phyloP scores from a whole-genome alignment of 306 rosid genomes.

The Sphenostylis stenocarpa region DNA sequence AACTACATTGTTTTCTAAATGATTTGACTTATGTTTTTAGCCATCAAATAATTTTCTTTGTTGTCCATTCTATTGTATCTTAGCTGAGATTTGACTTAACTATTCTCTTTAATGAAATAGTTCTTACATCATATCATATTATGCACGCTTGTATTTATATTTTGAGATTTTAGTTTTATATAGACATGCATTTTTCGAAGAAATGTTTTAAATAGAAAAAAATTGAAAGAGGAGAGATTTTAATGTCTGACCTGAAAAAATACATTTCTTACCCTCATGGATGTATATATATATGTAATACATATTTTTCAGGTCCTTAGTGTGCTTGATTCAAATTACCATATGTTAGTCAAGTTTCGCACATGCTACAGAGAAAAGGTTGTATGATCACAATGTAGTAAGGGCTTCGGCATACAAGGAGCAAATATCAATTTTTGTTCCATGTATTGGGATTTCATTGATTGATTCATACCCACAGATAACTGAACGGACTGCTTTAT shows the following conservation, averaged over 20 bases:
- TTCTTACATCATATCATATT: too few relatives aligned
- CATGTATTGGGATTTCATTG: constrained; percentile 78
- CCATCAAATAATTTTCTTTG: too few relatives aligned
- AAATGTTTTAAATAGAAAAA: not conserved
- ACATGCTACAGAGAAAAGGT: constrained; percentile 47
- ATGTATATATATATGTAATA: not conserved
- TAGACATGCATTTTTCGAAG: constrained; percentile 13
- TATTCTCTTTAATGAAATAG: not conserved
- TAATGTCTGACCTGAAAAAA: not conserved
- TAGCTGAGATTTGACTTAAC: too few relatives aligned
- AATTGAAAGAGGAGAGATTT: constrained; percentile 7
- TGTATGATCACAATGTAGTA: constrained; percentile 56
- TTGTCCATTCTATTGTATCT: too few relatives aligned
- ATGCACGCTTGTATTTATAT: not conserved
- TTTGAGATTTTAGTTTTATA: not conserved
- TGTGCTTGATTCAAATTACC: constrained; percentile 80
- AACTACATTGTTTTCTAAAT: not conserved
- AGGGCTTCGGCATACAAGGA: constrained; percentile 63
- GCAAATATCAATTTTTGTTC: constrained; percentile 64
- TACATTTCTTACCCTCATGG: not conserved
- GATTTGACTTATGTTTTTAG: too few relatives aligned
- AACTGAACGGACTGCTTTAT: constrained; percentile 22
- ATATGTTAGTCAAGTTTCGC: constrained; percentile 44
- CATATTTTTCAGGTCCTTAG: constrained; percentile 65
- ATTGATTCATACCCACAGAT: constrained; percentile 79